Percentiles rank a stretch among this genome's conserved stretches.
These are phyloP conservation scores for Coniophora puteana DNA, from an alignment of 1,284 basidiomycete species.

Conservation along the genomic window DNA sequence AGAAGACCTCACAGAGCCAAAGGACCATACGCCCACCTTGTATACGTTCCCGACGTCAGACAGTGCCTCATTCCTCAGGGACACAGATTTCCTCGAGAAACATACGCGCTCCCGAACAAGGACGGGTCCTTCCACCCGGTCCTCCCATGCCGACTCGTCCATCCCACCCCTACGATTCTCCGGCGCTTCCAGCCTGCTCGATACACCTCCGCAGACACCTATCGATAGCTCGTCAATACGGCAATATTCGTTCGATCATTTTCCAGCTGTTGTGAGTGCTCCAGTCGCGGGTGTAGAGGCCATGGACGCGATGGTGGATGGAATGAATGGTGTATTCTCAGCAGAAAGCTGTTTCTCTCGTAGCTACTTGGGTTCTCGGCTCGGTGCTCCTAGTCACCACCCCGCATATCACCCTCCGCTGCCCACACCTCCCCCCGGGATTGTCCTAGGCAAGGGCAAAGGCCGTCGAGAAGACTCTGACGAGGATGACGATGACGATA, in stretches of 20 bases:
- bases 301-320: constrained; percentile 83
- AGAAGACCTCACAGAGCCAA: constrained; percentile 14
- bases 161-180: constrained; percentile 56
- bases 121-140: constrained; percentile 48
- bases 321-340: constrained; percentile 68
- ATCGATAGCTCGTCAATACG: constrained; percentile 43
- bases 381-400: constrained; percentile 51
- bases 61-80: too few relatives aligned
- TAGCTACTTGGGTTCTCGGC: constrained; percentile 40
- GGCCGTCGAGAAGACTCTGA: constrained; percentile 37
- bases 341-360: too few relatives aligned
- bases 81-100: too few relatives aligned
- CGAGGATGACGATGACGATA: constrained; percentile 48
- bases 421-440: constrained; percentile 74
- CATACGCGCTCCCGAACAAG: constrained; percentile 48
- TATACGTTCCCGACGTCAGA: constrained; percentile 26
- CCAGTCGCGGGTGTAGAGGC: constrained; percentile 74
- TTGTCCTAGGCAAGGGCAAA: constrained; percentile 66
- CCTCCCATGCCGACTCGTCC: constrained; percentile 37
- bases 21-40: constrained; percentile 10
- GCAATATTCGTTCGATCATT: constrained; percentile 33
- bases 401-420: constrained; percentile 76
- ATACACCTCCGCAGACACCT: constrained; percentile 66
- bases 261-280: constrained; percentile 70
- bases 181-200: constrained; percentile 52